Base-by-base conservation (phyloP, 371 early-diverging fungal genomes). In the Fennellomyces sp. region DNA sequence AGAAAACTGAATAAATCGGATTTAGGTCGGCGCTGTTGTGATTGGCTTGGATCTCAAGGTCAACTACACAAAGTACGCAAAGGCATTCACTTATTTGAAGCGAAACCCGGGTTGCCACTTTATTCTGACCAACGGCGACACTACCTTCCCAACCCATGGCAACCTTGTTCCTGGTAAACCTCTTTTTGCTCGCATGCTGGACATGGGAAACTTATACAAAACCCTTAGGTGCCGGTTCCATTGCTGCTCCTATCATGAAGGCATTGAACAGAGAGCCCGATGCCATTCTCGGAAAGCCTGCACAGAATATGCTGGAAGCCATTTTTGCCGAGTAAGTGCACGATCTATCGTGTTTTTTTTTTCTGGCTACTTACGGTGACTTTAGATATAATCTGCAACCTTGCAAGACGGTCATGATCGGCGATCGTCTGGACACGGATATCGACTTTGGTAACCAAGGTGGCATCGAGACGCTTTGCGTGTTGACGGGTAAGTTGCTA, bases 341-440 rank as follows among this genome's bases (percentile, higher is more conserved):
- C 8, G 17, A n/a, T 15, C 29, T 11, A 29, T 5, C 2, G 51
- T 27, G n/a, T 11, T 26, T 29, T 21, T 1, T 15, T 0, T 28
- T 17, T 41, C 3, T 59, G 23, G 5, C 30, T 25, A 27, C 23
- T 47, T 54, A 36, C 33, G 28, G 28, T 61, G 39, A 7, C 58
- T 11, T 5, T 35, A 89, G 87, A 62, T 91, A 88, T 63, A 78
- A 89, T 45, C 79, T 97, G 12, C 89, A 97, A 62, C 87, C 85
- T 1, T 58, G 69, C 11, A 80, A 91, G 57, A 94, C 96, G 1
- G 92, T 92, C 74, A 98, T 98, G 99, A 90, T 98, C 52, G 99
- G 99, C 26, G 99, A 98, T 72, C 88, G 95, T 52, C 74, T 98
- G 47, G 91, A 97, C 71, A 98, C 98, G 5, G 99, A 98, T 73